Conservation (phyloP, 2,329 filamentous ascomycete species). For the Aspergillus fijiensis region DNA sequence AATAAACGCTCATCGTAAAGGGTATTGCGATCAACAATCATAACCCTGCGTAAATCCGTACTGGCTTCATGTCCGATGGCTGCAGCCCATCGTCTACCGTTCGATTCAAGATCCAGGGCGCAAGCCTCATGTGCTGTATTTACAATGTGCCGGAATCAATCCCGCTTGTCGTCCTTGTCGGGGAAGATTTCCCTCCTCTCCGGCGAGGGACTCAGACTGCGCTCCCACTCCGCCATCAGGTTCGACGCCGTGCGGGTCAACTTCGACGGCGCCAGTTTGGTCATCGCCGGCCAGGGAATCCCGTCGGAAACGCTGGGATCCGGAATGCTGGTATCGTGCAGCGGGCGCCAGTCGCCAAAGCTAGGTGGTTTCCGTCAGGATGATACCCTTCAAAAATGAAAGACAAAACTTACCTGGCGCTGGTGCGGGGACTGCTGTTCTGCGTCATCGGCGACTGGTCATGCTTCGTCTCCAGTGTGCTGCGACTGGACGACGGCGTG, state of each 20-base stretch:
- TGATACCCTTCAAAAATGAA: background rate
- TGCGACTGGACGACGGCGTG: constrained; percentile 48
- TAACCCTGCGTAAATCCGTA: constrained; percentile 35
- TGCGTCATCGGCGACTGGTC: constrained; percentile 47
- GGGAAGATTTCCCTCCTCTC: constrained; percentile 26
- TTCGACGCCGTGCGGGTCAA: constrained; percentile 80
- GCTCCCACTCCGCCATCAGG: constrained; percentile 90
- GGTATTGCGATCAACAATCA: constrained; percentile 30
- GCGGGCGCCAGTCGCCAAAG: constrained; percentile 39
- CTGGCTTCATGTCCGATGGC: constrained; percentile 19
- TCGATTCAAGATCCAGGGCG: constrained; percentile 12
- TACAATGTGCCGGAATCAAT: constrained; percentile 25
- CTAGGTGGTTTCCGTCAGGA: constrained; percentile 33
- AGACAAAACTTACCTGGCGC: constrained; percentile 49
- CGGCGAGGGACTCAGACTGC: constrained; percentile 57
- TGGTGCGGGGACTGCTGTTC: constrained; percentile 54
- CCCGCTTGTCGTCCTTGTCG: constrained; percentile 33
- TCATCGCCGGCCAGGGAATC: constrained; percentile 68
- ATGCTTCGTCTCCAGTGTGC: constrained; percentile 51
- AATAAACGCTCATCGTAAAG: constrained; percentile 29
- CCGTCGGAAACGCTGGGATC: constrained; percentile 39
- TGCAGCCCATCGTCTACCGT: constrained; percentile 9
- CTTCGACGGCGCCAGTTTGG: constrained; percentile 70
- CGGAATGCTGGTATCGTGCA: constrained; percentile 24
- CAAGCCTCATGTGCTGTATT: constrained; percentile 20